phyloP scores from a whole-genome alignment of 257 asterid genomes.

The Ehretia macrophylla region DNA sequence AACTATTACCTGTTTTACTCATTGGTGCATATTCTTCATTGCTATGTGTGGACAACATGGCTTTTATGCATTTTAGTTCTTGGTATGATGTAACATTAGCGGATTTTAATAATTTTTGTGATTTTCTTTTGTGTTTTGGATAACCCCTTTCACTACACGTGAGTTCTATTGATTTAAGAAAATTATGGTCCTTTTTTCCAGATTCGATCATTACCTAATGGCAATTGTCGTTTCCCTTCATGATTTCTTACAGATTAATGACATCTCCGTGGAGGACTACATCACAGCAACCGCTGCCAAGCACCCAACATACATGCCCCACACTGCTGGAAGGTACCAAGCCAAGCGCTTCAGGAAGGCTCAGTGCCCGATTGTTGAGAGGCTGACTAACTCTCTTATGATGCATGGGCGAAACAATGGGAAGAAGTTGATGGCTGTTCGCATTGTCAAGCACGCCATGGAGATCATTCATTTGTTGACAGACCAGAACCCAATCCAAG shows the following conservation, averaged over 20 bases:
- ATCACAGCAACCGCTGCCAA: slow-evolving; percentile 74
- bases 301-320: slow-evolving; percentile 78
- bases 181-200: no score
- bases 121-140: no score
- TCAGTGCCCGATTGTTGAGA: slow-evolving; percentile 76
- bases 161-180: no score
- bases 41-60: no score
- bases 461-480: slow-evolving; percentile 81
- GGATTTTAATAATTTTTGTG: no score
- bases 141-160: no score
- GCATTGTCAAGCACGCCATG: slow-evolving; percentile 84
- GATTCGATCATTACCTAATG: no score
- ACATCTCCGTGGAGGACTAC: slow-evolving; percentile 80
- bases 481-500: slow-evolving; percentile 76
- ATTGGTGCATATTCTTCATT: no score
- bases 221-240: no score
- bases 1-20: no score
- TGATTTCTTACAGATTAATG: slow-evolving; percentile 37
- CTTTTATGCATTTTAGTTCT: no score
- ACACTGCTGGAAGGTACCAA: slow-evolving; percentile 91
- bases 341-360: slow-evolving; percentile 81
- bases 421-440: slow-evolving; percentile 82
- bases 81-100: no score
- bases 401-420: slow-evolving; percentile 96
- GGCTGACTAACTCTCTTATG: slow-evolving; percentile 81